phyloP scores from a whole-genome alignment of 108 stramenopile species.

The Cylindrotheca closterium region DNA sequence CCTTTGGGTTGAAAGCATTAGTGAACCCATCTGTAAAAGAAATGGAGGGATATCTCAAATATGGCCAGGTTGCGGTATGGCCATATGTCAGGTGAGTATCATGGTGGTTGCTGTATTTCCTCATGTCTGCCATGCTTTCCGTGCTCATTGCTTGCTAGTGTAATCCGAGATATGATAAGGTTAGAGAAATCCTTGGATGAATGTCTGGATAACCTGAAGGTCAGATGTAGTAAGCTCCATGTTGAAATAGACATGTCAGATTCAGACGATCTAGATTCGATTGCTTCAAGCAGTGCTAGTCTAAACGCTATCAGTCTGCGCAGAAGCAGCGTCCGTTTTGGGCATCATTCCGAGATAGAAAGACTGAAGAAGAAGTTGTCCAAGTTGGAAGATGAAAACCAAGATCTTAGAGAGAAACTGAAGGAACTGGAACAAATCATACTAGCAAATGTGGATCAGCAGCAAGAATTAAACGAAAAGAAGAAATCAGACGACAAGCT shows the following conservation, averaged over 20 bases:
- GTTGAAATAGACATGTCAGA: conserved; percentile 35
- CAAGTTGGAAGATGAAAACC: conserved; percentile 21
- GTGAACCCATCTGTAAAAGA: conserved; percentile 77
- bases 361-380: conserved; percentile 12
- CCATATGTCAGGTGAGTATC: conserved; percentile 64
- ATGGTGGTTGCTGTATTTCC: neutral
- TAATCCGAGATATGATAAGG: conserved; percentile 79
- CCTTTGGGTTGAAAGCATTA: conserved; percentile 82
- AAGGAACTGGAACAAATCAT: conserved; percentile 4
- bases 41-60: conserved; percentile 84
- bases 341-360: conserved; percentile 16
- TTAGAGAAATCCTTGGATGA: conserved; percentile 73
- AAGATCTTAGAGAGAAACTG: conserved; percentile 10
- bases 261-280: conserved; percentile 64
- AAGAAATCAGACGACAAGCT: conserved; percentile 12
- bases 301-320: neutral
- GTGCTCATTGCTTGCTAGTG: conserved; percentile 32
- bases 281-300: conserved; percentile 32
- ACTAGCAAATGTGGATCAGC: neutral
- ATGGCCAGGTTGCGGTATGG: conserved; percentile 86
- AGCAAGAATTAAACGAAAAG: conserved; percentile 5
- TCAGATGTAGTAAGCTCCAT: conserved; percentile 43
- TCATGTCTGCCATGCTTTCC: neutral
- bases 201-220: conserved; percentile 63
- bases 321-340: conserved; percentile 24